Evolutionary conservation across 2,329 filamentous ascomycete genomes (phyloP).

Genomic region (Thielaviopsis euricoi): DNA sequence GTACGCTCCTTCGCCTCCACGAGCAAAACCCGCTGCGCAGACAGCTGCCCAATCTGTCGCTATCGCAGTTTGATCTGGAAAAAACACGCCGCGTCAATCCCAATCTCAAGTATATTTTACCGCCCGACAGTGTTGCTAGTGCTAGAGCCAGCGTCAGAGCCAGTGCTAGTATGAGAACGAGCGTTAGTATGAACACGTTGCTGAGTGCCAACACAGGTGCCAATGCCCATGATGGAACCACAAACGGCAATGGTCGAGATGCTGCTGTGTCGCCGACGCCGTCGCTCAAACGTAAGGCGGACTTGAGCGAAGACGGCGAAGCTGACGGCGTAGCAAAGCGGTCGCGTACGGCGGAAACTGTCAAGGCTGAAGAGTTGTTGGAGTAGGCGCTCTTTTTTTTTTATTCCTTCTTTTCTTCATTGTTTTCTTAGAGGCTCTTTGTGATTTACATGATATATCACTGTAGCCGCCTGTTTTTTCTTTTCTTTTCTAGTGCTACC

Average conservation of each 20-base stretch:
- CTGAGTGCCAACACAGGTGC: too few species aligned
- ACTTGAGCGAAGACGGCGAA: background rate
- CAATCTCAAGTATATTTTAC: too few species aligned
- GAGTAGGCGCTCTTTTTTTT: background rate
- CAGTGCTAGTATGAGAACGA: background rate
- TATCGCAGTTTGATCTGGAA: slow-evolving; percentile 39
- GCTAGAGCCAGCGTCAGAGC: background rate
- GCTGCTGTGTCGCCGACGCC: background rate
- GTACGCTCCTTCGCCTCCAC: slow-evolving; percentile 56
- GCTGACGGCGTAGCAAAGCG: slow-evolving; percentile 1
- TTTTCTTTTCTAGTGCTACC: too few species aligned
- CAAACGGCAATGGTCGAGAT: slow-evolving; percentile 7
- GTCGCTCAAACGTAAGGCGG: slow-evolving; percentile 8
- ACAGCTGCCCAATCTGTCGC: slow-evolving; percentile 32
- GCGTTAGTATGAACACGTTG: background rate
- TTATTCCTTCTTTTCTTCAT: background rate
- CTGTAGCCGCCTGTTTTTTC: background rate
- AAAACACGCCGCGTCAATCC: slow-evolving; percentile 26
- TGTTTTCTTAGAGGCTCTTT: background rate
- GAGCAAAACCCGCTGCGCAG: slow-evolving; percentile 45
- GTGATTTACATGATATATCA: background rate
- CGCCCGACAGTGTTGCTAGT: background rate
- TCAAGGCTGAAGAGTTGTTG: background rate
- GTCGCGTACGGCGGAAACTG: background rate
- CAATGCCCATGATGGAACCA: too few species aligned